Evolutionary conservation across 1,139 yeast species (phyloP).

Genomic region (Casaregolazyma suthepensis): DNA sequence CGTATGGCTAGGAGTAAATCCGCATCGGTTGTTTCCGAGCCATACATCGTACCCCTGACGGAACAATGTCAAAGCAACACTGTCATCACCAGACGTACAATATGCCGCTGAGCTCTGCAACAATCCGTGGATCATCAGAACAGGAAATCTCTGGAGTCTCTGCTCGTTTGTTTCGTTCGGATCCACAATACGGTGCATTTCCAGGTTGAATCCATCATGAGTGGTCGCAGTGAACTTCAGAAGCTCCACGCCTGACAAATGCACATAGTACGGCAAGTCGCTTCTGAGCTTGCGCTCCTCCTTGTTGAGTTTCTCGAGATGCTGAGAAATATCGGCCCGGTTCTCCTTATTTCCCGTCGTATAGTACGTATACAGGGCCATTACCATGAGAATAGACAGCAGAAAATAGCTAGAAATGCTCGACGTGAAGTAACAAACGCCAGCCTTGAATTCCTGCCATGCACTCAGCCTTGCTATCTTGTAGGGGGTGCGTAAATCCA

Average conservation of each 20-base stretch:
- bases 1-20: conserved; percentile 64
- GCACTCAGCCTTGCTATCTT: conserved; percentile 1
- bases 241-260: conserved; percentile 53
- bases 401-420: conserved; percentile 29
- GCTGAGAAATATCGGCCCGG: not conserved
- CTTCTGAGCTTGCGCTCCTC: conserved; percentile 31
- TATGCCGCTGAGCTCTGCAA: conserved; percentile 83
- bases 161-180: conserved; percentile 37
- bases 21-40: conserved; percentile 80
- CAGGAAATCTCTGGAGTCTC: conserved; percentile 40
- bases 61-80: conserved; percentile 60
- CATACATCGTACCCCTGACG: conserved; percentile 79
- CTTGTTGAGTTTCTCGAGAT: conserved; percentile 1
- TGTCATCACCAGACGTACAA: conserved; percentile 66
- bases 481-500: conserved; percentile 1
- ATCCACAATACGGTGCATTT: conserved; percentile 57
- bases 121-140: conserved; percentile 77
- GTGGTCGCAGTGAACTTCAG: conserved; percentile 59
- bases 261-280: conserved; percentile 61
- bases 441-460: conserved; percentile 5
- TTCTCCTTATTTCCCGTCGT: conserved; percentile 5
- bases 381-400: conserved; percentile 28
- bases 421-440: conserved; percentile 22
- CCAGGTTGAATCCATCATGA: conserved; percentile 70
- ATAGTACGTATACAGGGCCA: conserved; percentile 23